Percentiles rank a stretch among this genome's conserved stretches.
These are phyloP conservation scores for Aspergillus aculeatinus DNA, from an alignment of 2,329 filamentous ascomycete genomes.

Conservation along the genomic window DNA sequence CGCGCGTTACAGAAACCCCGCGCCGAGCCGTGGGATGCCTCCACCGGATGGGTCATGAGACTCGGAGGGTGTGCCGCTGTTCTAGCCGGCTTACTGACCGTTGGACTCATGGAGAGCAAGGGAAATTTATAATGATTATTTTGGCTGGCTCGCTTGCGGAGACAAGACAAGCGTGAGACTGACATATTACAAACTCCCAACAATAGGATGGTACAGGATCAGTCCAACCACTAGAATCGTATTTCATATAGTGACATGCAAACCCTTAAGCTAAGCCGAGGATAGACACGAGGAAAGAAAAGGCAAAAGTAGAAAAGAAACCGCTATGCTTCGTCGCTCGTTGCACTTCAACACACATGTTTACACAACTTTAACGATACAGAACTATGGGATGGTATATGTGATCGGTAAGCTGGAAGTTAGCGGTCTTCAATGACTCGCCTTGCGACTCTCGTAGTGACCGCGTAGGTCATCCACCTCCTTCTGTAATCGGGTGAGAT, in stretches of 20 bases:
- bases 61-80: slow-evolving; percentile 7
- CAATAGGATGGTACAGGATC: background rate
- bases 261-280: too few species aligned
- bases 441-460: slow-evolving; percentile 37
- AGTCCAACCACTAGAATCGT: background rate
- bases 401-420: background rate
- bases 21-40: slow-evolving; percentile 7
- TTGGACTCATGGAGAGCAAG: background rate
- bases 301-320: background rate
- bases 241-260: background rate
- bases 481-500: slow-evolving; percentile 68
- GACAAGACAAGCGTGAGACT: background rate
- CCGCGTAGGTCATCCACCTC: slow-evolving; percentile 66
- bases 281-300: background rate
- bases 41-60: slow-evolving; percentile 7
- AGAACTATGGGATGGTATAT: background rate
- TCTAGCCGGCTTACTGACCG: slow-evolving; percentile 1
- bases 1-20: slow-evolving; percentile 7
- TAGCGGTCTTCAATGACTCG: slow-evolving; percentile 20
- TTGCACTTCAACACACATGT: background rate
- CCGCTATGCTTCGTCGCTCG: slow-evolving; percentile 7
- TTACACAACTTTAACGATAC: background rate
- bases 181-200: too few species aligned
- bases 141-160: background rate
- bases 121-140: background rate